Evolutionary conservation across 2,329 filamentous ascomycete species (phyloP).

Genomic region (Epichloe glyceriae): DNA sequence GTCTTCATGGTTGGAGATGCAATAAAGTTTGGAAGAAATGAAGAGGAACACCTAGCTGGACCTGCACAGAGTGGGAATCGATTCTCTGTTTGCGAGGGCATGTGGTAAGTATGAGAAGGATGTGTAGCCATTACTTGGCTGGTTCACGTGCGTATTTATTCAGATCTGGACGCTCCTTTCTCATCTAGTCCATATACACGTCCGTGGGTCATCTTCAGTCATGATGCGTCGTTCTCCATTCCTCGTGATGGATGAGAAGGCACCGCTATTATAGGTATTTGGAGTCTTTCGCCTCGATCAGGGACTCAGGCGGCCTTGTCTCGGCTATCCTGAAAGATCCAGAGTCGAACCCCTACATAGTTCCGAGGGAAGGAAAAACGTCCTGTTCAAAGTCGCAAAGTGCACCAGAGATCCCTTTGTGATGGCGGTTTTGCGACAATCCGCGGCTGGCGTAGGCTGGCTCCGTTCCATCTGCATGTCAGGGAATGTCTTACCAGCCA

Average conservation of each 20-base stretch:
- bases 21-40: not conserved
- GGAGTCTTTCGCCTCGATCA: not conserved
- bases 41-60: not conserved
- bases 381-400: not conserved
- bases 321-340: not conserved
- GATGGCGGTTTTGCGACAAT: not conserved
- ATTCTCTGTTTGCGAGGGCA: no score
- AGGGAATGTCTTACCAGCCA: not conserved
- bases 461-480: not conserved
- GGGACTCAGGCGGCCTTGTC: not conserved
- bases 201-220: not conserved
- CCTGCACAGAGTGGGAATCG: no score
- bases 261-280: not conserved
- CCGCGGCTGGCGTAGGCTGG: not conserved
- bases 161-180: not conserved
- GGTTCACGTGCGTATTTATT: not conserved
- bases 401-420: not conserved
- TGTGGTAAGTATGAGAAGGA: no score
- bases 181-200: not conserved
- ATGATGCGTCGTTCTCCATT: not conserved
- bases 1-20: slow-evolving; percentile 28
- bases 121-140: not conserved
- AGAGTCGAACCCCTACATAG: not conserved
- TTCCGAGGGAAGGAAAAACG: not conserved
- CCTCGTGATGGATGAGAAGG: not conserved